phyloP scores from a whole-genome alignment of 176 grass and related monocot species.

The Oryza nivara region DNA sequence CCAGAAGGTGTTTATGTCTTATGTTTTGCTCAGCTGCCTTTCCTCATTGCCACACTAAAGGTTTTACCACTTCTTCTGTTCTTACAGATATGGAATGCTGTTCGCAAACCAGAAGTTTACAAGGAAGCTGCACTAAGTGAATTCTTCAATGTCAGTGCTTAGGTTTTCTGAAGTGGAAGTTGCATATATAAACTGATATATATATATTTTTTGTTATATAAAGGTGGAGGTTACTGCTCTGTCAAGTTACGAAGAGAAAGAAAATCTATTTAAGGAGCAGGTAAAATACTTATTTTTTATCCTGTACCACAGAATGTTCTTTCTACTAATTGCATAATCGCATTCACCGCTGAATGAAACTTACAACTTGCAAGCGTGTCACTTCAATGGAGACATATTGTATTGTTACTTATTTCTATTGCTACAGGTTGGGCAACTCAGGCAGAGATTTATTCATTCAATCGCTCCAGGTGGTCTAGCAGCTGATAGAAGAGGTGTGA shows the following conservation, averaged over 20 bases:
- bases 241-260: constrained; percentile 87
- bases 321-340: background rate
- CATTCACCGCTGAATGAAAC: background rate
- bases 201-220: constrained; percentile 35
- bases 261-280: constrained; percentile 85
- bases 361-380: background rate
- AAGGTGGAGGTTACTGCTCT: constrained; percentile 91
- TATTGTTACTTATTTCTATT: constrained; percentile 21
- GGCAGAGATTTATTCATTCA: constrained; percentile 75
- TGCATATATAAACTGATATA: constrained; percentile 22
- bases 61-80: constrained; percentile 26
- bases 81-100: constrained; percentile 81
- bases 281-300: constrained; percentile 41
- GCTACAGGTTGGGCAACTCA: constrained; percentile 69
- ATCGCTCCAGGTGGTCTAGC: constrained; percentile 80
- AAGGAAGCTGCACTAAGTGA: constrained; percentile 80
- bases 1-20: constrained; percentile 57
- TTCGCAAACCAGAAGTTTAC: constrained; percentile 78
- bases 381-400: background rate
- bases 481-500: constrained; percentile 84
- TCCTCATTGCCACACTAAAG: constrained; percentile 29
- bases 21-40: constrained; percentile 31
- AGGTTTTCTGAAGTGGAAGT: constrained; percentile 25
- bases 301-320: background rate
- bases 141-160: constrained; percentile 88